These are phyloP conservation scores for Mycena citricolor DNA, from an alignment of 1,284 basidiomycete species.

Conservation along the genomic window DNA sequence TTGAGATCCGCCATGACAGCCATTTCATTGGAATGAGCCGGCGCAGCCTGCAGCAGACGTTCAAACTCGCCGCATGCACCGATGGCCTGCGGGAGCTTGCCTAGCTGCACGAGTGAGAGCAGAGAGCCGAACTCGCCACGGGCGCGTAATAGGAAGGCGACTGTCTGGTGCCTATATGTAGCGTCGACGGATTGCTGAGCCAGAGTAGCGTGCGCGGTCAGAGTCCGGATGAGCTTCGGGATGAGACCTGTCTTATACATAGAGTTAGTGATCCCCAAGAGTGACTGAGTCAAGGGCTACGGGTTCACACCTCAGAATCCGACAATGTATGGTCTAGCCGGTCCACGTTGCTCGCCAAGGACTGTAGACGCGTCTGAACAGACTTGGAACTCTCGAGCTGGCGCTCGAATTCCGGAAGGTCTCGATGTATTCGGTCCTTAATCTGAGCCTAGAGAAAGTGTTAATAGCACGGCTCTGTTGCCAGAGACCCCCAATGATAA, in stretches of 20 bases:
- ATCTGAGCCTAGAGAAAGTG: constrained; percentile 57
- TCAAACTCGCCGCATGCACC: constrained; percentile 42
- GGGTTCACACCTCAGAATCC: constrained; percentile 51
- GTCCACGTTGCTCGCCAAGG: constrained; percentile 55
- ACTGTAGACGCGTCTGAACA: constrained; percentile 56
- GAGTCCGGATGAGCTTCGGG: constrained; percentile 49
- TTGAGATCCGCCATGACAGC: constrained; percentile 54
- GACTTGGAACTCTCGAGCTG: constrained; percentile 63
- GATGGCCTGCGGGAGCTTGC: constrained; percentile 63
- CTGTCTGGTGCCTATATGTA: constrained; percentile 44
- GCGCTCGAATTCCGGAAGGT: constrained; percentile 60
- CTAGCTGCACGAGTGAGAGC: constrained; percentile 46
- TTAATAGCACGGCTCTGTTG: too few relatives aligned
- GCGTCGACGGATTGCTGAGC: constrained; percentile 61
- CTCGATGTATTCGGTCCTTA: constrained; percentile 63
- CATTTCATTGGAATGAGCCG: constrained; percentile 52
- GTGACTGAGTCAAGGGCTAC: constrained; percentile 1
- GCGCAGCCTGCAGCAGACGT: constrained; percentile 45
- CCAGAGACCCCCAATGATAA: background rate
- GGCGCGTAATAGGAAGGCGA: constrained; percentile 55
- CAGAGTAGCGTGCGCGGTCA: constrained; percentile 57
- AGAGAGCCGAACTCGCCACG: constrained; percentile 44
- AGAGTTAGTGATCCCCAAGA: constrained; percentile 19
- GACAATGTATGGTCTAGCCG: constrained; percentile 49
- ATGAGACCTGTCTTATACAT: constrained; percentile 61